These are phyloP conservation scores for Schizophyllum commune DNA, from an alignment of 1,284 basidiomycete species.

Conservation along the genomic window DNA sequence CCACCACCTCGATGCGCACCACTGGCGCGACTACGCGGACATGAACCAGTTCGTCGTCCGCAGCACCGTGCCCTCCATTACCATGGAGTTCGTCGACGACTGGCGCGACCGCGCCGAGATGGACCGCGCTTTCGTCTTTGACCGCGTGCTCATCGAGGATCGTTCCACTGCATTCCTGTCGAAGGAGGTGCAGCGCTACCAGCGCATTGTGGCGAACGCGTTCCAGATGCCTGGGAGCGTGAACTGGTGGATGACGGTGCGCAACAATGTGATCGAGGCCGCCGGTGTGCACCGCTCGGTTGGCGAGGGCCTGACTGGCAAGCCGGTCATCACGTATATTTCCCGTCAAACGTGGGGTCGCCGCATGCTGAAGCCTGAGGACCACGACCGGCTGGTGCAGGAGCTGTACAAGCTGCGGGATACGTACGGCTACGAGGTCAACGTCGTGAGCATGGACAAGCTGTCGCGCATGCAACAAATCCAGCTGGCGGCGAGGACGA, in stretches of 20 bases:
- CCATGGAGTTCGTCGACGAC: slow-evolving; percentile 71
- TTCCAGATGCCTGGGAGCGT: slow-evolving; percentile 66
- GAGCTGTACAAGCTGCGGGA: slow-evolving; percentile 61
- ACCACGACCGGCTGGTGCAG: slow-evolving; percentile 59
- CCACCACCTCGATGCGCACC: slow-evolving; percentile 58
- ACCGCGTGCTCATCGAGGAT: slow-evolving; percentile 77
- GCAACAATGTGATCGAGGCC: slow-evolving; percentile 66
- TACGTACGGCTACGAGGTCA: slow-evolving; percentile 75
- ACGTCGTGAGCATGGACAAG: slow-evolving; percentile 78
- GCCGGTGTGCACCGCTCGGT: slow-evolving; percentile 43
- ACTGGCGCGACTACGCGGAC: slow-evolving; percentile 82
- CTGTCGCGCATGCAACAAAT: slow-evolving; percentile 75
- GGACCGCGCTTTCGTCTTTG: slow-evolving; percentile 66
- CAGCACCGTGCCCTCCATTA: slow-evolving; percentile 68
- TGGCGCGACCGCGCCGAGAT: slow-evolving; percentile 72
- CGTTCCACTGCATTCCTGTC: slow-evolving; percentile 75
- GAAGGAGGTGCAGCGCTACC: slow-evolving; percentile 57
- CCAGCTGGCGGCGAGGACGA: slow-evolving; percentile 68
- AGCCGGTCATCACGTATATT: slow-evolving; percentile 80
- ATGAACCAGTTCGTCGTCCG: slow-evolving; percentile 79
- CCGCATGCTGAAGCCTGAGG: slow-evolving; percentile 55
- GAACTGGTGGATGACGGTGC: slow-evolving; percentile 77
- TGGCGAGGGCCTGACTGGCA: slow-evolving; percentile 29
- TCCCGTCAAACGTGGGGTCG: slow-evolving; percentile 83
- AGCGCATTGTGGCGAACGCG: slow-evolving; percentile 67